These are phyloP conservation scores for Kwoniella sp. DNA, from an alignment of 768 basidiomycete genomes.

Conservation along the genomic window DNA sequence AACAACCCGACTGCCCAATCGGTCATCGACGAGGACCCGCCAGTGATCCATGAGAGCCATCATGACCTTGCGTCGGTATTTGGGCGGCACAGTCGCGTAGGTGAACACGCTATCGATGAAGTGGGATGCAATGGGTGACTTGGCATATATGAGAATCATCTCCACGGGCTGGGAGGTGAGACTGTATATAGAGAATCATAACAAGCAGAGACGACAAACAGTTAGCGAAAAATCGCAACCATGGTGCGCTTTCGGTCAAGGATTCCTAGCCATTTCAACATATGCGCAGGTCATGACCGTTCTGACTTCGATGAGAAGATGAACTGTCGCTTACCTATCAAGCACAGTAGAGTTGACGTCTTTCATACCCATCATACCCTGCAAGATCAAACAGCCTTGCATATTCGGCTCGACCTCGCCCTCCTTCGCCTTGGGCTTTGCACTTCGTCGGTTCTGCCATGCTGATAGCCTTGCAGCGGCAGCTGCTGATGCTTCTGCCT, in stretches of 20 bases:
- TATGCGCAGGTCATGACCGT: no score
- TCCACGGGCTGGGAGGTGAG: constrained; percentile 64
- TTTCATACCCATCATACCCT: constrained; percentile 73
- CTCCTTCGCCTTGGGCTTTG: constrained; percentile 40
- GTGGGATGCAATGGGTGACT: constrained; percentile 70
- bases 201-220: no score
- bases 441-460: constrained; percentile 49
- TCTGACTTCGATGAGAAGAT: no score
- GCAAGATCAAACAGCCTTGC: constrained; percentile 82
- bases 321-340: constrained; percentile 71
- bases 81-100: constrained; percentile 66
- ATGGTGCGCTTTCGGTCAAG: no score
- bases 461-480: constrained; percentile 41
- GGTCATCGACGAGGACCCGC: constrained; percentile 79
- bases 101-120: constrained; percentile 75
- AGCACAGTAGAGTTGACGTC: constrained; percentile 70
- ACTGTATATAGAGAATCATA: constrained; percentile 56
- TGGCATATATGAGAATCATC: constrained; percentile 65
- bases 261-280: no score
- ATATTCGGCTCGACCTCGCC: constrained; percentile 67
- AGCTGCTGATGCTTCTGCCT: constrained; percentile 48
- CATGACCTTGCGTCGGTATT: constrained; percentile 71
- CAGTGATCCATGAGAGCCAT: constrained; percentile 76
- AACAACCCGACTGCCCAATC: constrained; percentile 83
- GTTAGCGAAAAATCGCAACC: no score